Evolutionary conservation across 1,284 basidiomycete species (phyloP).

Genomic region (Gymnopus androsaceus): DNA sequence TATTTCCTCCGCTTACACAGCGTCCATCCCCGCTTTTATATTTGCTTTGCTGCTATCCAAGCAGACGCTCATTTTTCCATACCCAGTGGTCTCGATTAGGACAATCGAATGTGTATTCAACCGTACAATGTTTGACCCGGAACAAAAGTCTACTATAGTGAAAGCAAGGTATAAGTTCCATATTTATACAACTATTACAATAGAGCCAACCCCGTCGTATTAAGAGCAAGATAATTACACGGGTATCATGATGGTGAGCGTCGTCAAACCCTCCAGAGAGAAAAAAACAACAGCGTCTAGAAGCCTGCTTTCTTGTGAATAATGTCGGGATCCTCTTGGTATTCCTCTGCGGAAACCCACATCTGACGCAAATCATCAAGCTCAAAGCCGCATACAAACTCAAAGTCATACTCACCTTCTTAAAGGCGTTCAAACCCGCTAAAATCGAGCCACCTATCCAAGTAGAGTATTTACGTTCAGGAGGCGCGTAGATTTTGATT

Average conservation of each 20-base stretch:
- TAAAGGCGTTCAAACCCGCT: constrained; percentile 95
- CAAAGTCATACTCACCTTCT: constrained; percentile 70
- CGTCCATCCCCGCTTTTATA: no score
- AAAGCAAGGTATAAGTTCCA: constrained; percentile 39
- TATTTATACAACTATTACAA: constrained; percentile 28
- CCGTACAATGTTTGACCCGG: background rate
- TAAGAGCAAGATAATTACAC: constrained; percentile 12
- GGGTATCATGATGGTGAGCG: constrained; percentile 10
- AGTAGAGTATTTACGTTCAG: constrained; percentile 99
- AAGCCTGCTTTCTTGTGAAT: constrained; percentile 92
- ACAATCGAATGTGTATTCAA: no score
- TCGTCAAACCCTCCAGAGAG: background rate
- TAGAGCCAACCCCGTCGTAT: constrained; percentile 8
- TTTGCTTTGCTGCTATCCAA: no score
- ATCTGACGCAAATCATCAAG: constrained; percentile 57
- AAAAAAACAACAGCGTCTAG: constrained; percentile 31
- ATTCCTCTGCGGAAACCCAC: constrained; percentile 99
- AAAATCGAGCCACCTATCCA: constrained; percentile 99
- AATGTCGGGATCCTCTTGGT: constrained; percentile 98
- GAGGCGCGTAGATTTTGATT: constrained; percentile 99
- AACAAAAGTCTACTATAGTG: constrained; percentile 38
- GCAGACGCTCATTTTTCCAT: no score
- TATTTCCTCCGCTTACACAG: no score
- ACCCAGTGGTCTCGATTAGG: no score
- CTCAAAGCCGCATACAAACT: background rate